Evolutionary conservation across 1,139 yeast genomes (phyloP).

Genomic region (Yamadazyma taylorii): DNA sequence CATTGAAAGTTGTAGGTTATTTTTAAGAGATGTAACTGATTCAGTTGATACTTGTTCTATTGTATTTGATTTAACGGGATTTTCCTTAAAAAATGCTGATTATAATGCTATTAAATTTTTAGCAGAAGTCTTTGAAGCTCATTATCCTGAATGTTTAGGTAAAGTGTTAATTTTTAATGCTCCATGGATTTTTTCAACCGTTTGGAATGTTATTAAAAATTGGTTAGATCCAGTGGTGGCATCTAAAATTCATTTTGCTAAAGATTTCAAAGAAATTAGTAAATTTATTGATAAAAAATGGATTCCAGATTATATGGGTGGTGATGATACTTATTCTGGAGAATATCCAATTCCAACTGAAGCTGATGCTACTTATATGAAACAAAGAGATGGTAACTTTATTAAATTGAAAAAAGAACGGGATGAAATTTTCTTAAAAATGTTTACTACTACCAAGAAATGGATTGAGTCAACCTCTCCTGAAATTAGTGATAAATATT

Average conservation of each 20-base stretch:
- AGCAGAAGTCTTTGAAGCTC: slow-evolving; percentile 48
- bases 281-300: slow-evolving; percentile 32
- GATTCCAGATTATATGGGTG: slow-evolving; percentile 45
- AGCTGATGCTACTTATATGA: slow-evolving; percentile 24
- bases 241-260: slow-evolving; percentile 45
- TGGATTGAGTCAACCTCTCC: slow-evolving; percentile 48
- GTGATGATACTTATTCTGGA: slow-evolving; percentile 30
- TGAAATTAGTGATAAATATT: slow-evolving; percentile 37
- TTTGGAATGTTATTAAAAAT: slow-evolving; percentile 46
- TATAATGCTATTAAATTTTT: slow-evolving; percentile 44
- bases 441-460: slow-evolving; percentile 36
- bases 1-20: slow-evolving; percentile 43
- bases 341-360: slow-evolving; percentile 32
- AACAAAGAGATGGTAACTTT: slow-evolving; percentile 30
- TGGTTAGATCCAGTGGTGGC: slow-evolving; percentile 51
- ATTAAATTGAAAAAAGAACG: slow-evolving; percentile 30
- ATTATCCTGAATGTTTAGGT: slow-evolving; percentile 50
- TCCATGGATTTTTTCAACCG: slow-evolving; percentile 51
- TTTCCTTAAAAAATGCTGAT: slow-evolving; percentile 48
- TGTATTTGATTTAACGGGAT: slow-evolving; percentile 48
- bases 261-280: slow-evolving; percentile 34
- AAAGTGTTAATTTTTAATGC: slow-evolving; percentile 43
- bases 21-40: slow-evolving; percentile 35
- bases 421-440: slow-evolving; percentile 30
- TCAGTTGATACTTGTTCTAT: slow-evolving; percentile 40